Base-by-base conservation (phyloP, 2,329 filamentous ascomycete genomes). In the Lachnellula occidentalis region DNA sequence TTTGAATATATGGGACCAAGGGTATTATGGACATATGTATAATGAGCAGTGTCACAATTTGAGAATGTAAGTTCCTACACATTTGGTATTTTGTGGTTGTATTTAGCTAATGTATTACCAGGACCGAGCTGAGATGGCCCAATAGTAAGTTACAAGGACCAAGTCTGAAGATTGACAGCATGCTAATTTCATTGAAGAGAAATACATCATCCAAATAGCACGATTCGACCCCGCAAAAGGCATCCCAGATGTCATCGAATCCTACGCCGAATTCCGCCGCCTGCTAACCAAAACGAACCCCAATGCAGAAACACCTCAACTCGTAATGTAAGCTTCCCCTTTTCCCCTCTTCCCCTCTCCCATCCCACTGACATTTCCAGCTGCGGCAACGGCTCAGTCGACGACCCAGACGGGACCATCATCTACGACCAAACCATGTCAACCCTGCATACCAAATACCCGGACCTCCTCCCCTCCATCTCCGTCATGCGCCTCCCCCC, bases 151-250 rank as follows among this genome's bases (percentile, higher is more conserved):
- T 14, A 21, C 19, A 21, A 42, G 2, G 1, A 31, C 2, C 24
- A 50, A 45, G 22, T 61, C 31, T 19, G n/a, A 12, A 31, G 27
- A 31, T 31, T 6, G 5, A 15, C 27, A 27, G n/a, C n/a, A 34
- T 49, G 21, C 51, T 43, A 50, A 60, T 42, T 24, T 36, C 55
- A 55, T 2, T 46, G 54, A 54, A 75, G 78, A 85, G 61, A 80
- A 85, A 66, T 94, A 91, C 69, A 89, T 94, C 62, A 79, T 87
- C 5, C 89, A 94, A 67, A 82, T 92, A 24, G 87, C 89, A 1
- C 85, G 89, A 19, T 94, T 94, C 67, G 89, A 94, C 61, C 89
- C 89, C 0, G 83, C 88, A 46, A 94, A 92, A 72, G 89, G 89
- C 8, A 90, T 92, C 42, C 82, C 86, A 0, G 86, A 88, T 50